Conservation (phyloP, 2,329 filamentous ascomycete genomes). For the Dactylellina sp. region DNA sequence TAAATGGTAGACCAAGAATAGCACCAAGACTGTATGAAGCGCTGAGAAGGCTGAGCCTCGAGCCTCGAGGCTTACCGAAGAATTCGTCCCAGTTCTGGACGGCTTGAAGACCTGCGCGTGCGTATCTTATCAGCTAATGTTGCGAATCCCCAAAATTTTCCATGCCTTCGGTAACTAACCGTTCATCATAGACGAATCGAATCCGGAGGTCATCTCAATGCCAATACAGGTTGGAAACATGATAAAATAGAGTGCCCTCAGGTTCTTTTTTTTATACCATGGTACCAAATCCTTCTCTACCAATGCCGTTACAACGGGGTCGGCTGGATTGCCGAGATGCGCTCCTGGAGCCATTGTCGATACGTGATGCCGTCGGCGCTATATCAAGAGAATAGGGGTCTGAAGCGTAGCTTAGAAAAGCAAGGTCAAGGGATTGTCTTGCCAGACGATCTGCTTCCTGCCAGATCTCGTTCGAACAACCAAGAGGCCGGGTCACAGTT, state of each 20-base stretch:
- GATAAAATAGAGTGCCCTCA: constrained; percentile 70
- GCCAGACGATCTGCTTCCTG: no score
- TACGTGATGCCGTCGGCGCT: not conserved
- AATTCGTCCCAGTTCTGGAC: constrained; percentile 60
- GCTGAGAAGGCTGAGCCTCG: constrained; percentile 69
- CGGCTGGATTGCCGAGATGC: constrained; percentile 58
- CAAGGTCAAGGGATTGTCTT: no score
- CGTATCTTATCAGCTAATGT: not conserved
- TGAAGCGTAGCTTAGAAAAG: no score
- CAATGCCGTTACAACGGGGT: constrained; percentile 64
- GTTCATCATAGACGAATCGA: constrained; percentile 68
- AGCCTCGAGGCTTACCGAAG: constrained; percentile 66
- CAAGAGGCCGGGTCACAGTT: no score
- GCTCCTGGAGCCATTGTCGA: constrained; percentile 41
- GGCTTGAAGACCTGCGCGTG: constrained; percentile 55
- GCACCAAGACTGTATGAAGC: constrained; percentile 73
- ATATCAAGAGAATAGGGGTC: not conserved
- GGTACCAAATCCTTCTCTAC: constrained; percentile 64
- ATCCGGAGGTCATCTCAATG: constrained; percentile 73
- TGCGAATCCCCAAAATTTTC: not conserved
- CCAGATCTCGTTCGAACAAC: no score
- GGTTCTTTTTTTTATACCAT: constrained; percentile 70
- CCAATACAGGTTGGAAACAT: constrained; percentile 73
- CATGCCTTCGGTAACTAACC: constrained; percentile 37
- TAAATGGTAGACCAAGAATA: constrained; percentile 71